Evolutionary conservation across 2,329 filamentous ascomycete species (phyloP).

Genomic region (Nothophoma quercina): DNA sequence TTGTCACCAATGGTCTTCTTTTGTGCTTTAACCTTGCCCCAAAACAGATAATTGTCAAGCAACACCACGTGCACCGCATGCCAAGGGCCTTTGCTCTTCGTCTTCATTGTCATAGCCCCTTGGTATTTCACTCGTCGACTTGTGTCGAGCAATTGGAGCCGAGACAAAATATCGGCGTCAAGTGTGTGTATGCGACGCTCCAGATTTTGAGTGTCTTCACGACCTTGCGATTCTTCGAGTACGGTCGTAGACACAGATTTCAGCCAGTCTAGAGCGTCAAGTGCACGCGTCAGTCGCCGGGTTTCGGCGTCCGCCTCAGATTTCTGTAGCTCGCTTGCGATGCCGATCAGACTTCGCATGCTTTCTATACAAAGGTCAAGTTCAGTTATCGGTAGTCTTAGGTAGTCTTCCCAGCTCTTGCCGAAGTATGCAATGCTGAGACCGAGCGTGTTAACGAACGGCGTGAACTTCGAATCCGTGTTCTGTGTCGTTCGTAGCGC

Average conservation of each 20-base stretch:
- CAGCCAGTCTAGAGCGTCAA: conserved; percentile 25
- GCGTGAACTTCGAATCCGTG: conserved; percentile 32
- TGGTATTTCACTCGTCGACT: conserved; percentile 32
- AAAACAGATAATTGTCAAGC: conserved; percentile 41
- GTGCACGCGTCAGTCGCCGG: conserved; percentile 20
- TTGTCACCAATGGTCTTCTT: conserved; percentile 23
- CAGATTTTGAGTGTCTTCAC: conserved; percentile 35
- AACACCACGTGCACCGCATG: conserved; percentile 37
- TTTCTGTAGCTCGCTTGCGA: conserved; percentile 7
- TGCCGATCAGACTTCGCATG: conserved; percentile 22
- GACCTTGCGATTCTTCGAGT: conserved; percentile 25
- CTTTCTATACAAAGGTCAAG: conserved; percentile 31
- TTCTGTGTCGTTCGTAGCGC: conserved; percentile 33
- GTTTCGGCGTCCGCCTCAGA: conserved; percentile 13
- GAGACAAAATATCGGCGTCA: conserved; percentile 23
- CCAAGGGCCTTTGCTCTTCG: conserved; percentile 43
- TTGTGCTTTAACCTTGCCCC: conserved; percentile 37
- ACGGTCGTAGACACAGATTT: conserved; percentile 16
- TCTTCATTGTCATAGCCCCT: conserved; percentile 37
- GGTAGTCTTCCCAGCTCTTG: conserved; percentile 40
- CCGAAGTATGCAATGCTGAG: conserved; percentile 34
- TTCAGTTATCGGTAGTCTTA: conserved; percentile 33
- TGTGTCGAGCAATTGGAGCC: conserved; percentile 26
- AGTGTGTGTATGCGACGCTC: conserved; percentile 32
- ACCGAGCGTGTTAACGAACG: conserved; percentile 37